Conservation (phyloP, 2,329 filamentous ascomycete species). For the Paecilomyces formosus region DNA sequence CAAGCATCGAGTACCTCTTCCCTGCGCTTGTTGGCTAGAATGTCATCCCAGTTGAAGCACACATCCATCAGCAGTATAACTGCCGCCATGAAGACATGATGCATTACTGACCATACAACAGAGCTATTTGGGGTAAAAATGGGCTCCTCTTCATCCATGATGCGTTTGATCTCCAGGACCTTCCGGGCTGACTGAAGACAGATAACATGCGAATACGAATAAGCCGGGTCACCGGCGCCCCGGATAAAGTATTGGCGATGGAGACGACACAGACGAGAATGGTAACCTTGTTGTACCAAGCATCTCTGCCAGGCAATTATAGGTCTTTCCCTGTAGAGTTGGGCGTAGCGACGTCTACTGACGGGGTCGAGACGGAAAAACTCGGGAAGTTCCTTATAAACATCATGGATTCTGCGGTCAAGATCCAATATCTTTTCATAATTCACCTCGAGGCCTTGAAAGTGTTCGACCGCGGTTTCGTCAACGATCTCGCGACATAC, state of each 20-base stretch:
- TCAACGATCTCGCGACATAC: conserved; percentile 37
- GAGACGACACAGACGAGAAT: conserved; percentile 29
- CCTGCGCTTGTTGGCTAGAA: conserved; percentile 25
- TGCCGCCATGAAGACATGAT: conserved; percentile 35
- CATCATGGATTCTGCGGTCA: conserved; percentile 26
- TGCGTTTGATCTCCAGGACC: conserved; percentile 28
- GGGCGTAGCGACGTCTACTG: conserved; percentile 16
- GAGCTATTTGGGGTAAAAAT: conserved; percentile 17
- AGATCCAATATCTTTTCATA: conserved; percentile 33
- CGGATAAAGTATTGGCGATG: conserved; percentile 34
- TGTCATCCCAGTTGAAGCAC: conserved; percentile 33
- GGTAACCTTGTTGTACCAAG: conserved; percentile 26
- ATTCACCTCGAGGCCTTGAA: conserved; percentile 18
- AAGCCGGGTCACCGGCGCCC: conserved; percentile 24
- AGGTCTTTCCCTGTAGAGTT: conserved; percentile 21
- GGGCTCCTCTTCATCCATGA: conserved; percentile 24
- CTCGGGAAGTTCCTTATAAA: conserved; percentile 21
- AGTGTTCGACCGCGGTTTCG: conserved; percentile 16
- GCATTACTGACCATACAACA: conserved; percentile 25
- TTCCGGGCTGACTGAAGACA: conserved; percentile 31
- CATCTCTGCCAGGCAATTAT: conserved; percentile 28
- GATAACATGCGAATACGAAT: conserved; percentile 30
- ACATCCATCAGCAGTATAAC: conserved; percentile 33
- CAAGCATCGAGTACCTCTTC: conserved; percentile 32
- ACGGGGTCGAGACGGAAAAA: conserved; percentile 30